Evolutionary conservation across 768 basidiomycete species (phyloP), one percentile per base, ranked within the genome.

Genomic region (Psilocybe azurescens): DNA sequence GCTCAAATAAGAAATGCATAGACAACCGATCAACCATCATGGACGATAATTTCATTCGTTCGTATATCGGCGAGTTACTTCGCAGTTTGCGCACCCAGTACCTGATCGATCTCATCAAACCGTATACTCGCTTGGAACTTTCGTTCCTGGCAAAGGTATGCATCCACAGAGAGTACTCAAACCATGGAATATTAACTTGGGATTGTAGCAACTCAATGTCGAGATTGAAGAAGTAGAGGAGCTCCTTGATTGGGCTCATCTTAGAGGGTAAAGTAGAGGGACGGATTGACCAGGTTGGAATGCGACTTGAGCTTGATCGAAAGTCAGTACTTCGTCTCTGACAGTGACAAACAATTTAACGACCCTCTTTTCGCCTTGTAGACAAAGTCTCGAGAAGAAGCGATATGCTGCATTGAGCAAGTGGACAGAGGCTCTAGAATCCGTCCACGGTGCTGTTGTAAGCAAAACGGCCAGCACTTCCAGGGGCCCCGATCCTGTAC

Each of bases 231-330:
- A 99, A 72, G 96, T 97, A 4, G 97, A 99, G 69, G 94, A 95
- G 60, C 86, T 99, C 18, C 18, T 86, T 99, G 41, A 90, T 99
- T 62, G 90, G 92, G 14, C 85, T 99, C 24, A 98, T 99, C 60
- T 78, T 99, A 28, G 97, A 99, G 74, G 94, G 94, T n/a, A 97
- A 94, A 73, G 94, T 99, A 10, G 93, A 97, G 67, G 97, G 97
- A 10, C 86, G 89, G 65, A 98, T 99, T 70, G 97, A 99, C 76
- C 97, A 99, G 77, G 95, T 97, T 41, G 88, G 92, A 39, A 95
- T 95, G 84, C 82, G 94, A 57, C 81, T 99, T 14, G 94, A 99
- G 70, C 81, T 99, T 41, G 95, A 97, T 68, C 81, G 88, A 72
- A 89, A 94, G 93, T 94, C 59, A 62, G 88, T 81, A 28, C 52